Base-by-base conservation (phyloP, 169 alveolate species). In the Babesia gibsoni region DNA sequence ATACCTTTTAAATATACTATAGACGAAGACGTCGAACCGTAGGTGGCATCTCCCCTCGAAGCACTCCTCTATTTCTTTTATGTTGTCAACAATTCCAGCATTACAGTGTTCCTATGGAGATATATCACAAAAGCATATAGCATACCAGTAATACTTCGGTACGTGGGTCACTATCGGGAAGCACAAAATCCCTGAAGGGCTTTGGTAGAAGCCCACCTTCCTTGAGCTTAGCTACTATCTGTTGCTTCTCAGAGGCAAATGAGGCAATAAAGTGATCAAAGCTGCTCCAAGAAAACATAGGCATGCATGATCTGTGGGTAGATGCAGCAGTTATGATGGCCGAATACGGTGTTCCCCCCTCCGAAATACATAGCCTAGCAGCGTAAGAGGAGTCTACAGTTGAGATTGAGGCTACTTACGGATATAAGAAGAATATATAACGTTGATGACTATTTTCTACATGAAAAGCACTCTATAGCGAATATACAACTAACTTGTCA, bases 281-380 rank as follows among this genome's bases (percentile, higher is more conserved):
- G 41, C 53, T n/a, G 35, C 39, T 37, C 63, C 49, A 54, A 9
- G 63, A 29, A 23, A 49, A 42, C 73, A 45, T 67, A 0, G 67
- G 63, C 20, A 23, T 18, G 35, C 63, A 66, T 10, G 22, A 14
- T 35, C n/a, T 67, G 37, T 67, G 87, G 14, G 70, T 59, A 12
- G 73, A 52, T 12, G 43, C 0, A 27, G 87, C 87, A 29, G 32
- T 45, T 30, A 67, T 57, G 3, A 78, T 35, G n/a, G 67, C 67
- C 29, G 87, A 59, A 46, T 52, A 67, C 16, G 42, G 33, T 27
- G 50, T 69, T 18, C 75, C 75, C 8, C 39, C 43, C 29, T 78
- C 87, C 52, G 87, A 67, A 0, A 64, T 37, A 36, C 78, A 58
- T 45, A 78, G 20, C 42, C 87, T 45, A 3, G 81, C 43, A 18